A percentile compares a stretch with the other conserved stretches of the same genome.
phyloP scores from a whole-genome alignment of 805 yeast genomes.

The Metschnikowia rubicola region DNA sequence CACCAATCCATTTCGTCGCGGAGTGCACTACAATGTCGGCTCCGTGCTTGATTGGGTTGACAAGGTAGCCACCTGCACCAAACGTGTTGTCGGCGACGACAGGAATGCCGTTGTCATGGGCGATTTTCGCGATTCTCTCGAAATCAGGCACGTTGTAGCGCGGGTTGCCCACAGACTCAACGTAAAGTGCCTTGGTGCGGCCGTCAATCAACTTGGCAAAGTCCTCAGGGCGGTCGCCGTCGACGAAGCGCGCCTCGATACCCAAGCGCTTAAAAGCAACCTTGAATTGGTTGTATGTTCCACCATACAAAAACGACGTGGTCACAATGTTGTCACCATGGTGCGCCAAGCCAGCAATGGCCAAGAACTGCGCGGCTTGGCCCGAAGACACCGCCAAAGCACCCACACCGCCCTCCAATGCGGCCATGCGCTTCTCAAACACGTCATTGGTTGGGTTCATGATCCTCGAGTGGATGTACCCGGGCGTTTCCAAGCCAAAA shows the following conservation, averaged over 20 bases:
- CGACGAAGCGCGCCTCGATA: conserved; percentile 78
- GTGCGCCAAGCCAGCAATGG: conserved; percentile 79
- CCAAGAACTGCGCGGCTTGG: conserved; percentile 90
- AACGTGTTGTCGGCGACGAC: conserved; percentile 94
- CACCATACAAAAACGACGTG: conserved; percentile 87
- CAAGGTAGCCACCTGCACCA: conserved; percentile 92
- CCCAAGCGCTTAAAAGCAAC: conserved; percentile 88
- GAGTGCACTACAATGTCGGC: conserved; percentile 92
- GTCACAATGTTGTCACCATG: conserved; percentile 88
- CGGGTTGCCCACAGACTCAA: conserved; percentile 93
- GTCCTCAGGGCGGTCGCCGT: conserved; percentile 75
- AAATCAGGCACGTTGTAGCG: conserved; percentile 90
- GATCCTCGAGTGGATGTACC: conserved; percentile 84
- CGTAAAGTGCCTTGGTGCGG: conserved; percentile 83
- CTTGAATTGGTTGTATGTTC: conserved; percentile 93
- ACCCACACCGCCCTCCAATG: conserved; percentile 87
- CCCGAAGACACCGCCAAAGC: conserved; percentile 94
- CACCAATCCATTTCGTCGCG: conserved; percentile 97
- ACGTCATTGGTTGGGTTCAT: conserved; percentile 92
- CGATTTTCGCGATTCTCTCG: conserved; percentile 66
- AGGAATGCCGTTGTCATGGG: conserved; percentile 84
- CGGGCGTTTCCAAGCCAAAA: conserved; percentile 80
- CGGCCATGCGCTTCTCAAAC: conserved; percentile 88
- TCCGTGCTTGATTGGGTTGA: conserved; percentile 82
- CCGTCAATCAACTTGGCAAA: conserved; percentile 73